Conservation (phyloP, 805 yeast species). For the Ogataea saltuana region DNA sequence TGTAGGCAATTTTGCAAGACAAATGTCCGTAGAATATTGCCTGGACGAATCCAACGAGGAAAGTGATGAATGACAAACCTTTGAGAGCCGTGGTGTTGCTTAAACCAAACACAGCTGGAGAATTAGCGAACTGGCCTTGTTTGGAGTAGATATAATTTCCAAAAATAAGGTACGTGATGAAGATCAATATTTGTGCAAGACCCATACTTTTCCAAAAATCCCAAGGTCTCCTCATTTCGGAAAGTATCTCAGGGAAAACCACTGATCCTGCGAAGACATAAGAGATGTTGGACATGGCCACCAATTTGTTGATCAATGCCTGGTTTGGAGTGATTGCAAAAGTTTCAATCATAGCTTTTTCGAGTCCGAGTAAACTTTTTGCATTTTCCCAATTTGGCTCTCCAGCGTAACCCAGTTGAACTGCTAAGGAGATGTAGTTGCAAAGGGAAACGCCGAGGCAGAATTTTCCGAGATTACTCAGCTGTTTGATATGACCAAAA, state of each 20-base stretch:
- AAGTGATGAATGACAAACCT: conserved; percentile 42
- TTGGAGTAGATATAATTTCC: conserved; percentile 45
- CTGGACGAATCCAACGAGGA: conserved; percentile 42
- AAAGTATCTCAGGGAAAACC: conserved; percentile 47
- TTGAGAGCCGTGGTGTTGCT: conserved; percentile 29
- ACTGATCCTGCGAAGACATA: conserved; percentile 55
- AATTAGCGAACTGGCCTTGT: conserved; percentile 46
- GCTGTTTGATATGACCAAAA: conserved; percentile 42
- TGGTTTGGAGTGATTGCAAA: conserved; percentile 18
- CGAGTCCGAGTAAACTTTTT: conserved; percentile 20
- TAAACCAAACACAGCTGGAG: conserved; percentile 48
- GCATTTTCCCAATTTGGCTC: conserved; percentile 29
- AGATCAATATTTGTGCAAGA: conserved; percentile 42
- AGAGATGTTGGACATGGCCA: conserved; percentile 45
- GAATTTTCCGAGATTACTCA: conserved; percentile 37
- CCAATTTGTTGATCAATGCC: conserved; percentile 33
- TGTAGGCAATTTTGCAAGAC: conserved; percentile 47
- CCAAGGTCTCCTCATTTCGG: conserved; percentile 49
- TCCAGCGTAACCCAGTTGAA: conserved; percentile 19
- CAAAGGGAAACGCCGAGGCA: conserved; percentile 20
- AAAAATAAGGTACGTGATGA: conserved; percentile 40
- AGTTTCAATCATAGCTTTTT: conserved; percentile 23
- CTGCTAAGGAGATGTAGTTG: conserved; percentile 22
- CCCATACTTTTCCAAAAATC: conserved; percentile 51
- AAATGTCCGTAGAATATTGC: conserved; percentile 48